phyloP scores from a whole-genome alignment of 2,329 filamentous ascomycete species.

The Fusarium temperatum region DNA sequence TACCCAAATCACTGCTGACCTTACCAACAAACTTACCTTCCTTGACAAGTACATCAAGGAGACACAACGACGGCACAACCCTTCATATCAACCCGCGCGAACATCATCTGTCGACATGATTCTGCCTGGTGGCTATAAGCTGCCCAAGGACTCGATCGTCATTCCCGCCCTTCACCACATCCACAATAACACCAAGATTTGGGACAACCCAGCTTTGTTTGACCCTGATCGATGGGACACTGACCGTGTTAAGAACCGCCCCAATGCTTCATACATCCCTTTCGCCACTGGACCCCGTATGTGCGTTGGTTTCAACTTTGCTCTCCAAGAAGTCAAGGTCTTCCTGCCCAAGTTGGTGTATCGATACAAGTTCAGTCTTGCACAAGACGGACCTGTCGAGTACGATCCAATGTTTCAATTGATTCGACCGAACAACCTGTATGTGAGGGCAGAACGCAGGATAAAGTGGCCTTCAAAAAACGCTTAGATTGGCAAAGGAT shows the following conservation, averaged over 20 bases:
- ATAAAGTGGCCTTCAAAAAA: slow-evolving; percentile 56
- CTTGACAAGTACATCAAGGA: slow-evolving; percentile 70
- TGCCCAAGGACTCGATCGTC: slow-evolving; percentile 61
- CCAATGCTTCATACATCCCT: slow-evolving; percentile 63
- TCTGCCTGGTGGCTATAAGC: slow-evolving; percentile 66
- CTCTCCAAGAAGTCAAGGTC: slow-evolving; percentile 68
- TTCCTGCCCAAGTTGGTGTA: slow-evolving; percentile 67
- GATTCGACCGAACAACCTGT: slow-evolving; percentile 64
- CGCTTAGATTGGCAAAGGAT: slow-evolving; percentile 4
- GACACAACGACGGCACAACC: slow-evolving; percentile 67
- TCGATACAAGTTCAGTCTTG: slow-evolving; percentile 64
- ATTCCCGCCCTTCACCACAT: slow-evolving; percentile 63
- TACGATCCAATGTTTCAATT: slow-evolving; percentile 69
- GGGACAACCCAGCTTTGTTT: slow-evolving; percentile 67
- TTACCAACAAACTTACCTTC: slow-evolving; percentile 58
- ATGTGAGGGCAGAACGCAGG: slow-evolving; percentile 59
- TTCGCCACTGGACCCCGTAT: slow-evolving; percentile 66
- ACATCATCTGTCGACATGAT: slow-evolving; percentile 65
- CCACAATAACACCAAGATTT: slow-evolving; percentile 62
- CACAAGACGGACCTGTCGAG: slow-evolving; percentile 60
- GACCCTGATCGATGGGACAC: slow-evolving; percentile 69
- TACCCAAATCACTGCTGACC: slow-evolving; percentile 57
- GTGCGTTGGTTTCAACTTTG: slow-evolving; percentile 74
- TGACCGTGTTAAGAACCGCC: slow-evolving; percentile 60
- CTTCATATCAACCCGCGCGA: slow-evolving; percentile 68